Percentiles rank a stretch among this genome's conserved stretches.
These are phyloP conservation scores for Petrea volubilis DNA, from an alignment of 257 asterid species.

Conservation along the genomic window DNA sequence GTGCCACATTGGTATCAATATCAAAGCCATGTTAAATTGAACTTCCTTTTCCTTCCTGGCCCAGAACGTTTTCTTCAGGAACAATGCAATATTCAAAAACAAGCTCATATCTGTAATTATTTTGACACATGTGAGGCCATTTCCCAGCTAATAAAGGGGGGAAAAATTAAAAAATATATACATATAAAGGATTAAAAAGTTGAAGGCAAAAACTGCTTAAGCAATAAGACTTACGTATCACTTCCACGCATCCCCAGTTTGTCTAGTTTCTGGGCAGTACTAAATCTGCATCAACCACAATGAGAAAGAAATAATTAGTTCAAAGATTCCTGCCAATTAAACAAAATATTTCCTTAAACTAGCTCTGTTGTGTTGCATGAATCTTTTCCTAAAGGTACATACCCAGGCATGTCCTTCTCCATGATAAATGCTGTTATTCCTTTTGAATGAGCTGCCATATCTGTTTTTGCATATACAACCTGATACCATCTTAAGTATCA, in stretches of 20 bases:
- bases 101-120: constrained; percentile 86
- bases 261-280: constrained; percentile 98
- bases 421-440: constrained; percentile 97
- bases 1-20: background rate
- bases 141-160: constrained; percentile 2
- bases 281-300: constrained; percentile 66
- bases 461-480: constrained; percentile 97
- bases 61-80: constrained; percentile 84
- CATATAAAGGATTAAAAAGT: too few species aligned
- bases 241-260: constrained; percentile 99
- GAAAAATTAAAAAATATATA: background rate
- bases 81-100: constrained; percentile 95
- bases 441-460: constrained; percentile 72
- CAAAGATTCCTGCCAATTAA: constrained; percentile 15
- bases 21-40: background rate
- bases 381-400: constrained; percentile 49
- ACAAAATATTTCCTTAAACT: too few species aligned
- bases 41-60: constrained; percentile 96
- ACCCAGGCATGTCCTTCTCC: constrained; percentile 97
- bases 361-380: too few species aligned
- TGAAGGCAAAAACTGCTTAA: constrained; percentile 8
- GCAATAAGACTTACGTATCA: constrained; percentile 75
- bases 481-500: constrained; percentile 39
- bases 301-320: constrained; percentile 17
- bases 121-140: constrained; percentile 24